Conservation (phyloP, 208 protist species). For the Leishmania lainsoni region DNA sequence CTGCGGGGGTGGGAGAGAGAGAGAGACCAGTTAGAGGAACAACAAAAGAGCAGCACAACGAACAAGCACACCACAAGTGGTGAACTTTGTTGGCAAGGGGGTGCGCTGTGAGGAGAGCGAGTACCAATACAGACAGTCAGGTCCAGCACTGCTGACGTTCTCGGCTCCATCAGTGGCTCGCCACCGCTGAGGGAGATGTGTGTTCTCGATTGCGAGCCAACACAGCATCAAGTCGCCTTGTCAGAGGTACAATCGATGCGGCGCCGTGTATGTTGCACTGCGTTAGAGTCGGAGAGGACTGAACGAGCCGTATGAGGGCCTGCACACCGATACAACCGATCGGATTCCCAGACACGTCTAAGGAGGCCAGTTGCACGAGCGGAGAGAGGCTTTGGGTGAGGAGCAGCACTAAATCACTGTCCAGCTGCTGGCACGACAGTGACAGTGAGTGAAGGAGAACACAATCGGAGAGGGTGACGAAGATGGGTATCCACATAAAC, state of each 20-base stretch:
- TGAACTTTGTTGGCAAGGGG: not conserved
- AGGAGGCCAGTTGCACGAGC: slow-evolving; percentile 24
- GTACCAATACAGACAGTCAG: not conserved
- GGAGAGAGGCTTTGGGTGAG: slow-evolving; percentile 36
- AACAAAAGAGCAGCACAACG: not conserved
- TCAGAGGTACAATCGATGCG: slow-evolving; percentile 34
- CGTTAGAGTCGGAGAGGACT: slow-evolving; percentile 31
- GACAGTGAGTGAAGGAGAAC: slow-evolving; percentile 40
- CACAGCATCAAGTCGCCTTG: slow-evolving; percentile 37
- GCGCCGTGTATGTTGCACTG: slow-evolving; percentile 42
- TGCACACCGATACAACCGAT: slow-evolving; percentile 58
- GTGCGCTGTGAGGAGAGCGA: not conserved
- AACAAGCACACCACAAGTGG: not conserved
- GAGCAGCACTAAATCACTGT: slow-evolving; percentile 44
- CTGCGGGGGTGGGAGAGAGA: not conserved
- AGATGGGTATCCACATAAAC: slow-evolving; percentile 39
- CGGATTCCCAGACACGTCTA: slow-evolving; percentile 72
- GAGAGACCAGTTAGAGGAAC: not conserved
- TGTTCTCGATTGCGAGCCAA: slow-evolving; percentile 32
- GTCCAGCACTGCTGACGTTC: not conserved
- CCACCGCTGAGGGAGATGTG: not conserved
- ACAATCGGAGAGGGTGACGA: slow-evolving; percentile 50
- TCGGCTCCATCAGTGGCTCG: not conserved
- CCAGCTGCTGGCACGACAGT: slow-evolving; percentile 44
- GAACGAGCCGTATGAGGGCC: slow-evolving; percentile 41